These are phyloP conservation scores for Lentinula sp. DNA, from an alignment of 768 basidiomycete species.

Conservation along the genomic window DNA sequence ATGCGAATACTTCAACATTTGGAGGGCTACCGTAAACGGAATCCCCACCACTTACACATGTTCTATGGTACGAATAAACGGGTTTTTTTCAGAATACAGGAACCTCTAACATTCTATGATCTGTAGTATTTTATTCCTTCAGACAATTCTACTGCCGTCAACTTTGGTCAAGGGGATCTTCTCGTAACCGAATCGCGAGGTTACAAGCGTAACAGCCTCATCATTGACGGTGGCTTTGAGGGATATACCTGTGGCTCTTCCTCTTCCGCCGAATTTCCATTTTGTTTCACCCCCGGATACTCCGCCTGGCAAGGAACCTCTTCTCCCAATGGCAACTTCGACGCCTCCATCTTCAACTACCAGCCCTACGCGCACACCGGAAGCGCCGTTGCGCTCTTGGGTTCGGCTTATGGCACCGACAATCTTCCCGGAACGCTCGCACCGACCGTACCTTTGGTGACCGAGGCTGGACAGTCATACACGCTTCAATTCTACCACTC, in stretches of 20 bases:
- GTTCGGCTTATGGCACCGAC: constrained; percentile 34
- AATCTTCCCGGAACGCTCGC: constrained; percentile 30
- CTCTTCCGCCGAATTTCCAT: constrained; percentile 20
- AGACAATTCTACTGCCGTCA: constrained; percentile 39
- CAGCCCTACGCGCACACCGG: constrained; percentile 33
- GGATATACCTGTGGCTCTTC: constrained; percentile 18
- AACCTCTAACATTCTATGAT: background rate
- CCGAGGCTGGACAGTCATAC: constrained; percentile 31
- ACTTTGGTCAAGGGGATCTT: constrained; percentile 40
- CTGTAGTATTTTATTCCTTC: constrained; percentile 37
- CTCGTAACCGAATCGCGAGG: constrained; percentile 42
- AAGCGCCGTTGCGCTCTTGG: constrained; percentile 31
- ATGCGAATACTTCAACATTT: constrained; percentile 50
- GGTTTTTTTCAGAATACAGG: background rate
- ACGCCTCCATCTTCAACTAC: constrained; percentile 41
- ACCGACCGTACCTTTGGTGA: constrained; percentile 23
- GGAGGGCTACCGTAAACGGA: constrained; percentile 28
- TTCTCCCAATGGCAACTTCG: constrained; percentile 26
- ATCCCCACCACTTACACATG: constrained; percentile 13
- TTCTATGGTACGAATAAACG: constrained; percentile 7
- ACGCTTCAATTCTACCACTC: constrained; percentile 36
- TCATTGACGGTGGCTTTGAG: constrained; percentile 40
- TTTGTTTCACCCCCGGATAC: constrained; percentile 34
- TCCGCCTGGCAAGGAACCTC: constrained; percentile 36
- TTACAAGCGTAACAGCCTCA: constrained; percentile 31